These are phyloP conservation scores for Bryoglossum gracile DNA, from an alignment of 495 filamentous ascomycete genomes.

Conservation along the genomic window DNA sequence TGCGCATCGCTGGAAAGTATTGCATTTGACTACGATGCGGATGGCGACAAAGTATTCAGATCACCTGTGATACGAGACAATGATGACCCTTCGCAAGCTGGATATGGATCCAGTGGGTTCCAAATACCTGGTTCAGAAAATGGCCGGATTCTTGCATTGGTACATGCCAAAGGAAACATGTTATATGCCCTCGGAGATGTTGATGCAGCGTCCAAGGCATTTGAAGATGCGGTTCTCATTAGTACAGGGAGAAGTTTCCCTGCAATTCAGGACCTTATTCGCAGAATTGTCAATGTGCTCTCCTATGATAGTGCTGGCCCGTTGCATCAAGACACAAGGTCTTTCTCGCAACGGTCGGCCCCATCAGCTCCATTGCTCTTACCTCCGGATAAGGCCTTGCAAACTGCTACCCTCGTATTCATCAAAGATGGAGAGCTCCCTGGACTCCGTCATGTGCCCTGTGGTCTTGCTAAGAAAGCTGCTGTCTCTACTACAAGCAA, in stretches of 20 bases:
- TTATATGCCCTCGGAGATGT: slow-evolving; percentile 88
- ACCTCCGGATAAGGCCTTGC: slow-evolving; percentile 73
- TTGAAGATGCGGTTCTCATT: slow-evolving; percentile 91
- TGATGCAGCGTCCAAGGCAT: slow-evolving; percentile 74
- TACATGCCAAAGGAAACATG: slow-evolving; percentile 98
- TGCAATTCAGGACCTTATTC: slow-evolving; percentile 75
- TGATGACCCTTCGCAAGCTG: slow-evolving; percentile 44
- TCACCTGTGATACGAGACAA: slow-evolving; percentile 30
- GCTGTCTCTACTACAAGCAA: slow-evolving; percentile 94
- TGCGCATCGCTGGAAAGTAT: slow-evolving; percentile 47
- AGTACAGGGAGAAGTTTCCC: slow-evolving; percentile 64
- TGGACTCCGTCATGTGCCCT: slow-evolving; percentile 67
- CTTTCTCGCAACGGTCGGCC: slow-evolving; percentile 18
- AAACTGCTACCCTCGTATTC: slow-evolving; percentile 82
- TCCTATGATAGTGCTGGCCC: slow-evolving; percentile 23
- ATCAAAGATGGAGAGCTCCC: slow-evolving; percentile 63
- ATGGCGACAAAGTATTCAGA: slow-evolving; percentile 16
- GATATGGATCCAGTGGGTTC: slow-evolving; percentile 80
- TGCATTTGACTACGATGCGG: slow-evolving; percentile 41
- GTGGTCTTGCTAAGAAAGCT: slow-evolving; percentile 66
- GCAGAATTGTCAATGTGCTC: slow-evolving; percentile 70
- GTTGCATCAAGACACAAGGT: slow-evolving; percentile 25
- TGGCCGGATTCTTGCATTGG: slow-evolving; percentile 81
- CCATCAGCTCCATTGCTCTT: slow-evolving; percentile 63
- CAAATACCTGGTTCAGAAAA: slow-evolving; percentile 83